Base-by-base conservation (phyloP, 805 yeast genomes). In the Wickerhamiella azymoides region DNA sequence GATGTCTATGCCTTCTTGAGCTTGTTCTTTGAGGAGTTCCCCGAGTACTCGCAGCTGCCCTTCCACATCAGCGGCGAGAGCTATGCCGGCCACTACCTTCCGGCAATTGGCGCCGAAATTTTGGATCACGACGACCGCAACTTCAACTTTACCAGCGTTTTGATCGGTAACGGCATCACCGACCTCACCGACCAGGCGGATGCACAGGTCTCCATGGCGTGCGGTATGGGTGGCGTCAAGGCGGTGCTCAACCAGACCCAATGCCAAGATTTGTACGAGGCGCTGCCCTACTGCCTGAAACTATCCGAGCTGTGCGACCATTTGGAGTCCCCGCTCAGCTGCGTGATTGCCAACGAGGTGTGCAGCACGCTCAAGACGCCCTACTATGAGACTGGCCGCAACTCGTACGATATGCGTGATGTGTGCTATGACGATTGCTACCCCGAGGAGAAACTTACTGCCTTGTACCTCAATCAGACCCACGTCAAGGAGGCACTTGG, bases 11-110 rank as follows among this genome's bases (percentile, higher is more conserved):
- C 86, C 1, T 88, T 89, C 64, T 71, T 92, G 59, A 80, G 81
- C 58, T 70, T 89, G 56, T 86, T 89, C 69, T 89, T 81, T 72
- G 77, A 80, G 61, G 79, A 82, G 57, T 86, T 84, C 71, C 94
- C 96, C 41, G 76, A 84, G 62, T 79, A 79, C 63, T 58, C 70
- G 43, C 64, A 70, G 47, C 46, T 48, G 48, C 71, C 72, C 37
- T 84, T 86, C 78, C 95, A 85, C 65, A 82, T 86, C 61, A 81
- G 95, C 42, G 96, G 96, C 56, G 96, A 86, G 64, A 83, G 94
- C 14, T 86, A 88, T 60, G 96, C 89, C 24, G 96, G 96, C 45
- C 95, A 85, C 64, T 88, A 89, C 67, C 80, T 89, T 53, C 98
- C 98, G 14, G 84, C 74, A n/a, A 83, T 76, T 55, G 80, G 79